These are phyloP conservation scores for Daldinia caldariorum DNA, from an alignment of 495 filamentous ascomycete genomes.

Conservation along the genomic window DNA sequence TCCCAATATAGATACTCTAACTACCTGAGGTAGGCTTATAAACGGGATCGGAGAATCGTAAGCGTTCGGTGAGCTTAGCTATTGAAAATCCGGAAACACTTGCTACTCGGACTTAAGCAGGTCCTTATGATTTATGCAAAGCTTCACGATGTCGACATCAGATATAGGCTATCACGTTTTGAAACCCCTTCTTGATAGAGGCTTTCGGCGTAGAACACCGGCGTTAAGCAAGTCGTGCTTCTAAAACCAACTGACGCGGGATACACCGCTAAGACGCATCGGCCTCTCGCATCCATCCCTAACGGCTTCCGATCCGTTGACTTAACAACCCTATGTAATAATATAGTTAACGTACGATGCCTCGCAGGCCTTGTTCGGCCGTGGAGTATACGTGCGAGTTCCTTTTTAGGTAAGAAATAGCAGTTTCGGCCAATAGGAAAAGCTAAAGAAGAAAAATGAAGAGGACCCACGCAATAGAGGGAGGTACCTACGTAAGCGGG, in stretches of 20 bases:
- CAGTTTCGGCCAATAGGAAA: slow-evolving; percentile 31
- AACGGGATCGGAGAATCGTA: neutral
- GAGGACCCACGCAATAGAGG: slow-evolving; percentile 3
- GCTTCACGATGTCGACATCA: neutral
- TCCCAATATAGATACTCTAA: neutral
- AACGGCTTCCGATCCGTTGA: slow-evolving; percentile 13
- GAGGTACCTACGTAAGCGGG: slow-evolving; percentile 19
- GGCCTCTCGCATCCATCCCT: slow-evolving; percentile 1
- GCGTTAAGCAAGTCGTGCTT: neutral
- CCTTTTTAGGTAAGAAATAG: slow-evolving; percentile 40
- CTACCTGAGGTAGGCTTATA: neutral
- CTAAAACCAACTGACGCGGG: neutral
- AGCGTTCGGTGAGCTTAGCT: neutral
- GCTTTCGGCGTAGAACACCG: neutral
- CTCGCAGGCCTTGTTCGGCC: slow-evolving; percentile 12
- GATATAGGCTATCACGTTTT: neutral
- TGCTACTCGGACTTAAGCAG: neutral
- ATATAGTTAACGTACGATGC: slow-evolving; percentile 30
- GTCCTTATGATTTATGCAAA: neutral
- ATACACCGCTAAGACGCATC: slow-evolving; percentile 1
- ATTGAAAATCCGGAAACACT: neutral
- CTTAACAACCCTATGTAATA: neutral
- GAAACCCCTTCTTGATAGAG: neutral
- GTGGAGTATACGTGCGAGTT: slow-evolving; percentile 27
- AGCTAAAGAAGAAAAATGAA: slow-evolving; percentile 17